Conservation (phyloP, 805 yeast species). For the Cyberlindnera maclurae region DNA sequence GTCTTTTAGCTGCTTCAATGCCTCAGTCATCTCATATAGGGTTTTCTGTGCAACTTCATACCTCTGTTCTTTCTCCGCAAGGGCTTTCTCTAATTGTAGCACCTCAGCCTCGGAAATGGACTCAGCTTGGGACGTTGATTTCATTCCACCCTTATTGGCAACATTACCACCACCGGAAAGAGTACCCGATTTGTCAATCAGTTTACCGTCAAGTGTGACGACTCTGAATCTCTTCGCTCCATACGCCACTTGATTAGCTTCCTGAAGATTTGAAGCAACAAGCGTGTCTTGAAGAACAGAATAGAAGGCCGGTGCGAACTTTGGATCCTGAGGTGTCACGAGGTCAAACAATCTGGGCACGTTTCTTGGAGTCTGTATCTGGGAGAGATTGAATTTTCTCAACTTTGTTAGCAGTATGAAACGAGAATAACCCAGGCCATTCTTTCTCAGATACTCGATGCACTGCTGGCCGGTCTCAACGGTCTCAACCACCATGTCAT, state of each 20-base stretch:
- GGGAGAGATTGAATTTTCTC: conserved; percentile 49
- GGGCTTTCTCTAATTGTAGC: conserved; percentile 42
- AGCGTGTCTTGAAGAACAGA: conserved; percentile 81
- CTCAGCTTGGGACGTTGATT: conserved; percentile 30
- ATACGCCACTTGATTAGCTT: conserved; percentile 85
- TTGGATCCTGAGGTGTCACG: conserved; percentile 56
- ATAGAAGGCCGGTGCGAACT: conserved; percentile 82
- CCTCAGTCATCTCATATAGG: conserved; percentile 50
- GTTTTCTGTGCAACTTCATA: conserved; percentile 44
- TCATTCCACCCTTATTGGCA: conserved; percentile 73
- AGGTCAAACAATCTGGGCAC: conserved; percentile 83
- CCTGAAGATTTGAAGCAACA: conserved; percentile 69
- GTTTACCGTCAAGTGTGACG: conserved; percentile 86
- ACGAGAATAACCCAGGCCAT: conserved; percentile 81
- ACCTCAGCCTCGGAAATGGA: conserved; percentile 54
- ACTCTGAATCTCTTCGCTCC: conserved; percentile 77
- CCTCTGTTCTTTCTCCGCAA: conserved; percentile 44
- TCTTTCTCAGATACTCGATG: conserved; percentile 75
- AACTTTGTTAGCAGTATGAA: conserved; percentile 77
- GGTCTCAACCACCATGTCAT: conserved; percentile 87
- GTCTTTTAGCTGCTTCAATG: conserved; percentile 52
- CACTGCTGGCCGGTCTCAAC: conserved; percentile 67
- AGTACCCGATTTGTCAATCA: conserved; percentile 90
- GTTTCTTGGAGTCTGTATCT: conserved; percentile 63
- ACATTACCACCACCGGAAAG: conserved; percentile 93